These are phyloP conservation scores for Xylaria polymorpha DNA, from an alignment of 2,329 filamentous ascomycete genomes.

Conservation along the genomic window DNA sequence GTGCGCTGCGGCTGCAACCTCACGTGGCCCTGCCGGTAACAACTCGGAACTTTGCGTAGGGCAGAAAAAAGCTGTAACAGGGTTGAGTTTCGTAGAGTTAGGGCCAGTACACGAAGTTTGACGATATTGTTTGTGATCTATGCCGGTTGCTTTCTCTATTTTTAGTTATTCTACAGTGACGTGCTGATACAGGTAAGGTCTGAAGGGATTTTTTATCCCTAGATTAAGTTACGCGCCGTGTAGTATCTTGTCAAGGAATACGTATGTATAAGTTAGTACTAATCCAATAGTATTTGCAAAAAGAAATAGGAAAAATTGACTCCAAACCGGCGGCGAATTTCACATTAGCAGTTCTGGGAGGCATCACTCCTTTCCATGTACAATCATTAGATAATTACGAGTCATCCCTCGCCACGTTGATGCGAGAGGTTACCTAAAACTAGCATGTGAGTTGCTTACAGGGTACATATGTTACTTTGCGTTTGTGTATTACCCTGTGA, in stretches of 20 bases:
- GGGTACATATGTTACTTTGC: background rate
- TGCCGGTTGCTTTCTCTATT: background rate
- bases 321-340: background rate
- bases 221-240: background rate
- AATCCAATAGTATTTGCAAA: background rate
- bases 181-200: background rate
- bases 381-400: background rate
- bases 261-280: no score
- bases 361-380: background rate
- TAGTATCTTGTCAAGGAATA: background rate
- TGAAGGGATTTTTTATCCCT: background rate
- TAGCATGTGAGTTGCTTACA: background rate
- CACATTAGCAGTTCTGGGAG: background rate
- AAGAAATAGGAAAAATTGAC: background rate
- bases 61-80: background rate
- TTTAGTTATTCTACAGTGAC: background rate
- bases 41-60: background rate
- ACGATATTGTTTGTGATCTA: background rate
- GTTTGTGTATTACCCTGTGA: background rate
- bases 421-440: background rate
- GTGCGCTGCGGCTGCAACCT: background rate
- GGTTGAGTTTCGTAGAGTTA: background rate
- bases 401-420: conserved; percentile 1
- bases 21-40: background rate
- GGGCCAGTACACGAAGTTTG: background rate